A percentile compares a stretch with the other conserved stretches of the same genome.
Evolutionary conservation across 1,139 yeast species (phyloP).

Genomic region (Kurtzmaniella quercitrusa): DNA sequence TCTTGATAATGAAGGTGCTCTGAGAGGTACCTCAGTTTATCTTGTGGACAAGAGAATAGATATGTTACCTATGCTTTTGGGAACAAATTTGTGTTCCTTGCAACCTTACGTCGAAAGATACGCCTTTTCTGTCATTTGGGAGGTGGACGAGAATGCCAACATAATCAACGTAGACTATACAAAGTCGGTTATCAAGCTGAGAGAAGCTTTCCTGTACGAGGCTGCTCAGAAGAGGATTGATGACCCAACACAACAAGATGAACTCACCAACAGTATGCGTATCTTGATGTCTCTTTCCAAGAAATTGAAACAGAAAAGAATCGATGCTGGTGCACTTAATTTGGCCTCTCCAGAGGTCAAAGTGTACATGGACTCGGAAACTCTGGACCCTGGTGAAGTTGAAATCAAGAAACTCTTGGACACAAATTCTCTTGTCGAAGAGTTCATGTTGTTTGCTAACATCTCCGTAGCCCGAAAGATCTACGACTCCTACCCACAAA

Average conservation of each 20-base stretch:
- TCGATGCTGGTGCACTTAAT: slow-evolving; percentile 94
- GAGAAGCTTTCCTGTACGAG: slow-evolving; percentile 94
- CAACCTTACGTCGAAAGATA: slow-evolving; percentile 94
- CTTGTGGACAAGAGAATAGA: slow-evolving; percentile 98
- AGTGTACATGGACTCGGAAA: slow-evolving; percentile 95
- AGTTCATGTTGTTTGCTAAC: slow-evolving; percentile 96
- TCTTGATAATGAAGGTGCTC: slow-evolving; percentile 91
- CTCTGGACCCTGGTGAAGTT: slow-evolving; percentile 94
- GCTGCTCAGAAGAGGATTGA: slow-evolving; percentile 91
- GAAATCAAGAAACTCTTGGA: slow-evolving; percentile 85
- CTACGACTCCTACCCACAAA: slow-evolving; percentile 90
- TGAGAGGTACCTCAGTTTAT: slow-evolving; percentile 96
- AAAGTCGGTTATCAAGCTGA: slow-evolving; percentile 84
- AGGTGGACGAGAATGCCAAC: slow-evolving; percentile 79
- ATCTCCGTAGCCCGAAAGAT: slow-evolving; percentile 93
- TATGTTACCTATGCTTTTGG: slow-evolving; percentile 94
- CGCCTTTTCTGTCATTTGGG: slow-evolving; percentile 97
- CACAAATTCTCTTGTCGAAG: slow-evolving; percentile 95
- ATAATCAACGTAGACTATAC: slow-evolving; percentile 78
- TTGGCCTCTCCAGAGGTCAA: slow-evolving; percentile 97
- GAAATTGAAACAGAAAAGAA: slow-evolving; percentile 75
- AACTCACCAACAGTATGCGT: slow-evolving; percentile 86
- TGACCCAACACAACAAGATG: slow-evolving; percentile 72
- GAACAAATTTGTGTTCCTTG: slow-evolving; percentile 93
- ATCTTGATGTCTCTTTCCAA: slow-evolving; percentile 72